phyloP scores from a whole-genome alignment of 2,329 filamentous ascomycete species.

The Rhynchosporium graminicola region DNA sequence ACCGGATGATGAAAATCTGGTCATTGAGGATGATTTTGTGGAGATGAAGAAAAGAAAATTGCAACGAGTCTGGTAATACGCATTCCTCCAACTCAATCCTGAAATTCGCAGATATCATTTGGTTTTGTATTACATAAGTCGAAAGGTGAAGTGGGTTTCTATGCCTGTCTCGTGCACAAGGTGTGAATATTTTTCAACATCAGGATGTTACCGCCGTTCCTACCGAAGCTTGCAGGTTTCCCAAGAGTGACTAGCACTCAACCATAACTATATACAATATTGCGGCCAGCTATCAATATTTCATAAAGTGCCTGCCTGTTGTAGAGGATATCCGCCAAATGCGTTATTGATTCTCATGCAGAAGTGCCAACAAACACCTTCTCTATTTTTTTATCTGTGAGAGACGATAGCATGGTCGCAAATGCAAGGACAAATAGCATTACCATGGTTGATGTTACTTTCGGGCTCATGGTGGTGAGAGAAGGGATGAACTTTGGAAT shows the following conservation, averaged over 20 bases:
- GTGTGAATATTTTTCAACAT: too few relatives aligned
- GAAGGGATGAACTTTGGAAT: conserved; percentile 23
- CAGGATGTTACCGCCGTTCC: not conserved
- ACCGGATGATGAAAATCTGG: too few relatives aligned
- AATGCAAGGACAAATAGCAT: conserved; percentile 20
- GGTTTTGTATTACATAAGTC: too few relatives aligned
- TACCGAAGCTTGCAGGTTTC: not conserved
- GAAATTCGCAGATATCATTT: too few relatives aligned
- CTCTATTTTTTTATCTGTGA: conserved; percentile 18
- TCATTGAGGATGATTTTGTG: too few relatives aligned
- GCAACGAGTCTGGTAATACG: too few relatives aligned
- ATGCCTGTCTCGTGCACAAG: too few relatives aligned
- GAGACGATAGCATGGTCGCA: conserved; percentile 20
- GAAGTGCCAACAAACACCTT: conserved; percentile 1
- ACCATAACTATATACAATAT: not conserved
- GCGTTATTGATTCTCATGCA: not conserved
- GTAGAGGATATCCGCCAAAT: too few relatives aligned
- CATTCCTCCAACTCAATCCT: too few relatives aligned
- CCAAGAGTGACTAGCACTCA: not conserved
- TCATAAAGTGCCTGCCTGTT: not conserved
- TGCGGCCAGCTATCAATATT: not conserved
- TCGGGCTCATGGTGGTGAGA: conserved; percentile 15
- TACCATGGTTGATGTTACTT: not conserved
- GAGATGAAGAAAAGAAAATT: too few relatives aligned
- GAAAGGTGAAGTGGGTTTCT: too few relatives aligned